Evolutionary conservation across 2,329 filamentous ascomycete genomes (phyloP).

Genomic region (Fusarium robinianum): DNA sequence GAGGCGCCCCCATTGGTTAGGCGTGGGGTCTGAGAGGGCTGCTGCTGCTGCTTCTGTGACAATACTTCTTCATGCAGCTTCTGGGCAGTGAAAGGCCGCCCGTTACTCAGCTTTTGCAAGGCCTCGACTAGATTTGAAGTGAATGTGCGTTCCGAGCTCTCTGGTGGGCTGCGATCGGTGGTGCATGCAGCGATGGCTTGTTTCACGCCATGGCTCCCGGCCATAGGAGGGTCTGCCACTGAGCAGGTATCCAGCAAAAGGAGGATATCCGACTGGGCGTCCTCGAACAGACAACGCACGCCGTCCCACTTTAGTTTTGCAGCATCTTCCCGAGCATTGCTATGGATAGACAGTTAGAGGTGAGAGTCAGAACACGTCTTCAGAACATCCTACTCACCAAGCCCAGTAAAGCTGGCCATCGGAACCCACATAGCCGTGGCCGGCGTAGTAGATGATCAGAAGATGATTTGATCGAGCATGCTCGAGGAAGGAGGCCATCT

Average conservation of each 20-base stretch:
- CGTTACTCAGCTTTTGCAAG: slow-evolving; percentile 56
- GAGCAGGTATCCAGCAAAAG: slow-evolving; percentile 66
- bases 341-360: slow-evolving; percentile 48
- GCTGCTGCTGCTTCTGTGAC: slow-evolving; percentile 51
- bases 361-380: slow-evolving; percentile 17
- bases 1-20: slow-evolving; percentile 53
- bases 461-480: slow-evolving; percentile 62
- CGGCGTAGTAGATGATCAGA: slow-evolving; percentile 67
- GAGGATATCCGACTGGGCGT: slow-evolving; percentile 65
- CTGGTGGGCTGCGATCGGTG: slow-evolving; percentile 53
- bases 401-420: slow-evolving; percentile 70
- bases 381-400: slow-evolving; percentile 55
- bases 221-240: slow-evolving; percentile 54
- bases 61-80: slow-evolving; percentile 61
- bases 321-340: slow-evolving; percentile 61
- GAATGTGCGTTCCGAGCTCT: slow-evolving; percentile 58
- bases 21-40: slow-evolving; percentile 47
- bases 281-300: slow-evolving; percentile 65
- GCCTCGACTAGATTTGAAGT: slow-evolving; percentile 61
- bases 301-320: slow-evolving; percentile 66
- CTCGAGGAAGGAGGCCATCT: slow-evolving; percentile 64
- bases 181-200: slow-evolving; percentile 65
- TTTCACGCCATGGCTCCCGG: slow-evolving; percentile 61
- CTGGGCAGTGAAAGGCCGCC: slow-evolving; percentile 61
- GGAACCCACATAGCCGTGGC: slow-evolving; percentile 60